Percentiles rank a stretch among this genome's conserved stretches.
These are phyloP conservation scores for Papilionanthe hybrid DNA, from an alignment of 116 monocot species.

Conservation along the genomic window DNA sequence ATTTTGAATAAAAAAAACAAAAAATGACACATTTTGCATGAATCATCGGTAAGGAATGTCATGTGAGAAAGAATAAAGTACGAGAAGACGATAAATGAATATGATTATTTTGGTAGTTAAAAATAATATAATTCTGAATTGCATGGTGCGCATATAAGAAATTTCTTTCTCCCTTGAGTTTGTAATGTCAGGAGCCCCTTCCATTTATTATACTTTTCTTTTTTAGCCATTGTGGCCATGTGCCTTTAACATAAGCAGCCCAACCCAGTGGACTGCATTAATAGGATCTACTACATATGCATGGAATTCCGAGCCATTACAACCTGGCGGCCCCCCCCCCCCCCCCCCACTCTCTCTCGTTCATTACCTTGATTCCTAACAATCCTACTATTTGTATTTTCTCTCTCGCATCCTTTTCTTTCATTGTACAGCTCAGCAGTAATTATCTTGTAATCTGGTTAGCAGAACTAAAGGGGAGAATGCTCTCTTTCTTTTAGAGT, in stretches of 20 bases:
- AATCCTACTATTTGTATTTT: background rate
- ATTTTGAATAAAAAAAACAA: too few species aligned
- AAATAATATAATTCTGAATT: too few species aligned
- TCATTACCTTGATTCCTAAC: background rate
- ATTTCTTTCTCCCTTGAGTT: too few species aligned
- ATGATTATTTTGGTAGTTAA: too few species aligned
- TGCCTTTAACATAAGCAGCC: background rate
- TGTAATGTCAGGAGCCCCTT: background rate
- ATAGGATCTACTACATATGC: background rate
- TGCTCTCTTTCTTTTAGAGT: slow-evolving; percentile 11
- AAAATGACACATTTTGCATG: too few species aligned
- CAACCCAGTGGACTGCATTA: background rate
- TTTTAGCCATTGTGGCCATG: background rate
- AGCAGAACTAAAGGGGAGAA: slow-evolving; percentile 6
- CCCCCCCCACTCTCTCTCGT: background rate
- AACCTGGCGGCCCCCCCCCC: too few species aligned
- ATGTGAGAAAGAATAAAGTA: too few species aligned
- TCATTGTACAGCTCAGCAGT: background rate
- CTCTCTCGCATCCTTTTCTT: background rate
- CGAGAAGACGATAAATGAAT: too few species aligned
- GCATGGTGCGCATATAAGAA: too few species aligned
- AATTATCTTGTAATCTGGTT: slow-evolving; percentile 14
- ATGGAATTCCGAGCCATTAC: slow-evolving; percentile 3
- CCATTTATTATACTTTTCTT: slow-evolving; percentile 1
- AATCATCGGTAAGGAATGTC: too few species aligned